A percentile compares a stretch with the other conserved stretches of the same genome.
Evolutionary conservation across 129 eudicot genomes (phyloP).

Genomic region (Saposhnikovia divaricata): DNA sequence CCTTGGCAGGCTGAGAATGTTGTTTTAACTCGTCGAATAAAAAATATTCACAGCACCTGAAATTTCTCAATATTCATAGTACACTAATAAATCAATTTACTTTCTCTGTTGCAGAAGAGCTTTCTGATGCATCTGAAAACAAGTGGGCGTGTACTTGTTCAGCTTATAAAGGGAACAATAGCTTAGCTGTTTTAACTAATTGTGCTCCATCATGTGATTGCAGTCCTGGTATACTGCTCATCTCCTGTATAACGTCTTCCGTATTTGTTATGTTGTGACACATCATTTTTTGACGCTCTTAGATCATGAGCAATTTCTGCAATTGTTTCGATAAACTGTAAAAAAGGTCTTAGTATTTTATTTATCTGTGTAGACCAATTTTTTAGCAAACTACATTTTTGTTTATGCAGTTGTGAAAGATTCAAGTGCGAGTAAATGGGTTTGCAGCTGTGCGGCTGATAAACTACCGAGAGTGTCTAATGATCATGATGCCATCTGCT

Average conservation of each 20-base stretch:
- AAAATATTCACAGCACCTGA: neutral
- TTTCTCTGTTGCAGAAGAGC: slow-evolving; percentile 33
- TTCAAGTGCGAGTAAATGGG: slow-evolving; percentile 47
- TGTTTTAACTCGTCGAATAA: neutral
- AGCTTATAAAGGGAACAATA: slow-evolving; percentile 31
- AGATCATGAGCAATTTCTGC: neutral
- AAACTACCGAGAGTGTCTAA: slow-evolving; percentile 50
- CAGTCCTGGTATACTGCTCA: slow-evolving; percentile 51
- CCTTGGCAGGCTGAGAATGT: neutral
- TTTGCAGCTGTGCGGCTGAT: slow-evolving; percentile 53
- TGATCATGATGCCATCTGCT: slow-evolving; percentile 43
- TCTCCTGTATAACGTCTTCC: neutral
- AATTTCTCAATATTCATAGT: neutral
- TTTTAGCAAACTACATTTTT: neutral
- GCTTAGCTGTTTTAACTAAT: slow-evolving; percentile 27
- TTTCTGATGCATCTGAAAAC: slow-evolving; percentile 32
- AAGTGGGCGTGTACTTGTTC: slow-evolving; percentile 80
- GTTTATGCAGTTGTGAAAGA: slow-evolving; percentile 27
- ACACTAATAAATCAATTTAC: neutral
- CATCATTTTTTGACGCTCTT: neutral
- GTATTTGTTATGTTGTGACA: neutral
- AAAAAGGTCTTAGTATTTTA: neutral
- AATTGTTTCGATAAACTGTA: neutral
- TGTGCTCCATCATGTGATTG: slow-evolving; percentile 89
- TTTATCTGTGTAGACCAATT: neutral